These are phyloP conservation scores for Blastosporella zonata DNA, from an alignment of 1,284 basidiomycete species.

Conservation along the genomic window DNA sequence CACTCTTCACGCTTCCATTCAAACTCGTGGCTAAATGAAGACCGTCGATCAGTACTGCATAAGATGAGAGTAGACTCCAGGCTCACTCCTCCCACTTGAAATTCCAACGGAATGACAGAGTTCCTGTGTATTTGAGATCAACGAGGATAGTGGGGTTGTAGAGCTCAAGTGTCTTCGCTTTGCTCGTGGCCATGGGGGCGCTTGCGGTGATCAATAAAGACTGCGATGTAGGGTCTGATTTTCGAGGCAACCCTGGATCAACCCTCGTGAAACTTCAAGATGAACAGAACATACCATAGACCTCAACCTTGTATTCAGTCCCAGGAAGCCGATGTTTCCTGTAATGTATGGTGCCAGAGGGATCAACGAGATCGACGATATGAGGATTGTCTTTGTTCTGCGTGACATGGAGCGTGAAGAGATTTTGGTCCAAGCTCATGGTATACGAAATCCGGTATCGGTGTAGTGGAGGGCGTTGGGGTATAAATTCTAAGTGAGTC, in stretches of 20 bases:
- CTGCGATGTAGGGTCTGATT: conserved; percentile 64
- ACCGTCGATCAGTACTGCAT: background rate
- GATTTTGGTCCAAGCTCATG: conserved; percentile 78
- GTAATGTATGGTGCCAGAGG: conserved; percentile 62
- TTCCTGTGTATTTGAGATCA: conserved; percentile 72
- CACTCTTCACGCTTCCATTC: conserved; percentile 84
- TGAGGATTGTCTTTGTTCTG: conserved; percentile 54
- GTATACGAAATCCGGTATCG: conserved; percentile 4
- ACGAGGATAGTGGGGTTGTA: conserved; percentile 70
- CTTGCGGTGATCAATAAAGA: conserved; percentile 63
- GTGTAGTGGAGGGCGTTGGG: background rate
- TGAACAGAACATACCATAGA: conserved; percentile 51
- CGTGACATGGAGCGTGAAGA: conserved; percentile 71
- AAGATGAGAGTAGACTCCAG: background rate
- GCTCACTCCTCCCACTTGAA: conserved; percentile 81
- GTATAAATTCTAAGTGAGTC: background rate
- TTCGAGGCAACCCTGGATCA: background rate
- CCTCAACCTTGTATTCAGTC: conserved; percentile 54
- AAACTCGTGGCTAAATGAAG: conserved; percentile 60
- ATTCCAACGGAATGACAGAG: conserved; percentile 70
- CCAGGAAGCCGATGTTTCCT: conserved; percentile 57
- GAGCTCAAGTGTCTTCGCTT: conserved; percentile 71
- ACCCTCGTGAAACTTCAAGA: background rate
- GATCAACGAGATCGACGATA: conserved; percentile 66
- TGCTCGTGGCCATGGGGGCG: conserved; percentile 61